Evolutionary conservation across 192 early-diverging fungal species (phyloP), one percentile per base, ranked within the genome.

Genomic region (Entophlyctis luteolus): DNA sequence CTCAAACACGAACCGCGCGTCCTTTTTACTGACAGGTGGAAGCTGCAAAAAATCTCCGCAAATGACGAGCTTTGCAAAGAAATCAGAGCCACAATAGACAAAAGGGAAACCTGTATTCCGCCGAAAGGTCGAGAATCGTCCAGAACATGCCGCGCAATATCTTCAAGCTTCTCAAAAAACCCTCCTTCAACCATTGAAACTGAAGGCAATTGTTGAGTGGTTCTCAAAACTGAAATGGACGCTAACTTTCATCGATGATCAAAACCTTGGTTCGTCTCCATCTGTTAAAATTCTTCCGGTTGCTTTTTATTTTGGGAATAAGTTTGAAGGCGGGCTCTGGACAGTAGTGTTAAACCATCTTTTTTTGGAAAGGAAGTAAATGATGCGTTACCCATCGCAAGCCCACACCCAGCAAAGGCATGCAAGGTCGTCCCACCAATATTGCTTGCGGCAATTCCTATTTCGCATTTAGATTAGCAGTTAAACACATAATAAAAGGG

Each of bases 391-490:
- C 77, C 70, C 52, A 65, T 65, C 23, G 47, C 75, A 25, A 77
- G 42, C 2, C 79, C 79, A 29, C 59, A 62, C 31, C 79, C 85
- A 18, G 83, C 76, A 72, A 84, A 87, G 0, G 75, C 76, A 56
- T 87, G 85, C 31, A 87, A 63, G 0, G 85, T 87, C 2, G 54
- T 72, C 28, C 85, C 85, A 18, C 75, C 74, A 62, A 87, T 85
- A 59, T 85, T 85, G 42, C 75, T 77, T 0, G 85, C 85, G 0
- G 85, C 85, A 22, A 87, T 80, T 0, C 85, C 85, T 16, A 80
- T 82, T 0, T 77, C 73, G 10, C 81, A 0, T 23, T 18, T 33
- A 58, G 2, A 46, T 32, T 16, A n/a, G 36, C 10, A 37, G 31
- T 33, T 35, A 48, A 32, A 22, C 12, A 32, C 35, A 36, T 25